Evolutionary conservation across 257 asterid species (phyloP).

Genomic region (Rehmannia glutinosa): DNA sequence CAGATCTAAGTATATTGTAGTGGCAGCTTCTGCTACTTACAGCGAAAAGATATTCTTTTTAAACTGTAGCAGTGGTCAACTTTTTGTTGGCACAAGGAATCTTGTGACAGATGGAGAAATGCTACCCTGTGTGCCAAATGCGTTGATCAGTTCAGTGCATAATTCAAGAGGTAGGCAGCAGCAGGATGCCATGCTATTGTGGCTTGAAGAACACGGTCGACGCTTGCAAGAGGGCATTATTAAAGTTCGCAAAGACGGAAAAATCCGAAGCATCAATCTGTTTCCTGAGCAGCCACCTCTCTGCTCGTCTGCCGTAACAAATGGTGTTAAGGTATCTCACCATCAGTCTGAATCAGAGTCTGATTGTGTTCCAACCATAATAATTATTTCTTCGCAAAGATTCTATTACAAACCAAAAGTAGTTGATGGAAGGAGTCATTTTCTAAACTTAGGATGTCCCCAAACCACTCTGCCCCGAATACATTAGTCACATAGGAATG

Average conservation of each 20-base stretch:
- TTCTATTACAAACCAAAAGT: too few species aligned
- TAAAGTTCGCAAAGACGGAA: constrained; percentile 52
- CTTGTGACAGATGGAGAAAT: constrained; percentile 60
- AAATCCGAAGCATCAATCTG: constrained; percentile 53
- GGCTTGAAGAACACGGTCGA: constrained; percentile 89
- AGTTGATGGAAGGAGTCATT: too few species aligned
- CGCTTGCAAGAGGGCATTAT: constrained; percentile 63
- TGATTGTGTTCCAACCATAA: too few species aligned
- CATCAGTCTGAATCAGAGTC: too few species aligned
- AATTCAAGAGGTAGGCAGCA: constrained; percentile 32
- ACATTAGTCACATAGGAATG: too few species aligned
- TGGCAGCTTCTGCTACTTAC: constrained; percentile 61
- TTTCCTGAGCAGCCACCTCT: constrained; percentile 75
- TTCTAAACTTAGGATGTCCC: too few species aligned
- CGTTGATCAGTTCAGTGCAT: constrained; percentile 46
- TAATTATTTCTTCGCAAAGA: too few species aligned
- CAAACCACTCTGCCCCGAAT: too few species aligned
- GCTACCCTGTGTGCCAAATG: constrained; percentile 85
- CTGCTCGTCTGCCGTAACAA: constrained; percentile 65
- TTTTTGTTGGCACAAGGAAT: constrained; percentile 75
- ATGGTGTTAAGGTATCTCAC: constrained; percentile 74
- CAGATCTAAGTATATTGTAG: constrained; percentile 45
- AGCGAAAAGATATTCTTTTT: constrained; percentile 63
- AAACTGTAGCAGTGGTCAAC: constrained; percentile 76
- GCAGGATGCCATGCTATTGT: constrained; percentile 80